Conservation (phyloP, 345 rosid species). For the Gossypium anomalum region DNA sequence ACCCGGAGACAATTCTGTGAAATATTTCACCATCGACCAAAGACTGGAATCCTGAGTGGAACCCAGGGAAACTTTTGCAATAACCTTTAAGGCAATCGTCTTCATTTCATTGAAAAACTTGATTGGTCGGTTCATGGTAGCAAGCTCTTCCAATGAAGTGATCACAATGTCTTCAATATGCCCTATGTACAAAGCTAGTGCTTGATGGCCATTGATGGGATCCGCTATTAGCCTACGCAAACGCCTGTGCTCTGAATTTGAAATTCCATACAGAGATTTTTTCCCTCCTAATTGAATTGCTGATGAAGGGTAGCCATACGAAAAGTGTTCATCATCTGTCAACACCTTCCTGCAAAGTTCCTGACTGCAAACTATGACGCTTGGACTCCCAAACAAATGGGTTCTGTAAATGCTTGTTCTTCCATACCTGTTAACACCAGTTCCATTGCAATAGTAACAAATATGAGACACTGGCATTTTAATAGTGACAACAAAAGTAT, state of each 20-base stretch:
- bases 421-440: conserved; percentile 26
- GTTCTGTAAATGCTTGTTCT: conserved; percentile 30
- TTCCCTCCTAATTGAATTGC: conserved; percentile 15
- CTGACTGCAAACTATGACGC: conserved; percentile 31
- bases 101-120: conserved; percentile 29
- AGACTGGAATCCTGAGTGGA: neutral
- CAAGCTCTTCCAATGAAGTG: conserved; percentile 22
- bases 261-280: conserved; percentile 13
- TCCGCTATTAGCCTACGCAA: conserved; percentile 24
- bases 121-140: conserved; percentile 15
- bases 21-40: conserved; percentile 6
- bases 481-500: neutral
- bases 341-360: conserved; percentile 36
- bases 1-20: conserved; percentile 19
- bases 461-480: neutral
- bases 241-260: conserved; percentile 23
- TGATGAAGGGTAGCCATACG: conserved; percentile 27
- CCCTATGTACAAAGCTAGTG: conserved; percentile 15
- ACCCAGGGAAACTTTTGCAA: conserved; percentile 3
- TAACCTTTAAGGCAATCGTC: conserved; percentile 20
- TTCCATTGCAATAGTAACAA: neutral
- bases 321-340: conserved; percentile 33
- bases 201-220: conserved; percentile 31
- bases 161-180: conserved; percentile 24
- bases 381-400: conserved; percentile 39